Evolutionary conservation across 805 yeast genomes (phyloP).

Genomic region (Kockiozyma suomiensis): DNA sequence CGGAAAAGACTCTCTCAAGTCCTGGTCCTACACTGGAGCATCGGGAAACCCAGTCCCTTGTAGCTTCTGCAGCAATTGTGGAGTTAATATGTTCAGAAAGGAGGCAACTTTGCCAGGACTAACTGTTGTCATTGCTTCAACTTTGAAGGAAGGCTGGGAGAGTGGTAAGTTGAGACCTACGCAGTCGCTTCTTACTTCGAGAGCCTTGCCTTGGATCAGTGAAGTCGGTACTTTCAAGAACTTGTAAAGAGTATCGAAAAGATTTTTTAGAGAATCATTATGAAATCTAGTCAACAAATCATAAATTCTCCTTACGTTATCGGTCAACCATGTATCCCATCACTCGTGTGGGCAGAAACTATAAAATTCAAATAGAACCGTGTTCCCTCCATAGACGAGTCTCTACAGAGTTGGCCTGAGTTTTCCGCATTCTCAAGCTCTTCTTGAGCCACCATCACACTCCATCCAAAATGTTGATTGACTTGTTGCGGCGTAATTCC

Average conservation of each 20-base stretch:
- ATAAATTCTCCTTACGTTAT: no score
- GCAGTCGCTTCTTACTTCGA: not conserved
- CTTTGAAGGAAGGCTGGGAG: conserved; percentile 6
- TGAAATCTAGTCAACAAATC: no score
- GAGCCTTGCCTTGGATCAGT: conserved; percentile 8
- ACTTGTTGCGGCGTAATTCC: conserved; percentile 41
- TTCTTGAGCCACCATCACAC: conserved; percentile 64
- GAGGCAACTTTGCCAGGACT: not conserved
- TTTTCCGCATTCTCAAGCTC: conserved; percentile 63
- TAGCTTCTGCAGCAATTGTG: conserved; percentile 21
- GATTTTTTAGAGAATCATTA: no score
- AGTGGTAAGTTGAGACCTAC: conserved; percentile 13
- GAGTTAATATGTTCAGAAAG: conserved; percentile 18
- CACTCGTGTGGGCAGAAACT: not conserved
- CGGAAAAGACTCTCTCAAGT: conserved; percentile 4
- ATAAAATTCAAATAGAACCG: conserved; percentile 57
- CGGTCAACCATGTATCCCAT: not conserved
- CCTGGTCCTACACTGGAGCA: conserved; percentile 25
- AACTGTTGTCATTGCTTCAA: conserved; percentile 8
- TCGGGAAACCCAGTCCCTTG: conserved; percentile 25
- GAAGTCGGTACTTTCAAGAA: conserved; percentile 2
- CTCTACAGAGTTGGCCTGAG: conserved; percentile 61
- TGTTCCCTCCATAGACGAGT: conserved; percentile 67
- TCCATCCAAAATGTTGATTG: conserved; percentile 50
- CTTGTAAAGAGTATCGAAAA: no score